Evolutionary conservation across 306 rosid species (phyloP).

Genomic region (Vigna mungo): DNA sequence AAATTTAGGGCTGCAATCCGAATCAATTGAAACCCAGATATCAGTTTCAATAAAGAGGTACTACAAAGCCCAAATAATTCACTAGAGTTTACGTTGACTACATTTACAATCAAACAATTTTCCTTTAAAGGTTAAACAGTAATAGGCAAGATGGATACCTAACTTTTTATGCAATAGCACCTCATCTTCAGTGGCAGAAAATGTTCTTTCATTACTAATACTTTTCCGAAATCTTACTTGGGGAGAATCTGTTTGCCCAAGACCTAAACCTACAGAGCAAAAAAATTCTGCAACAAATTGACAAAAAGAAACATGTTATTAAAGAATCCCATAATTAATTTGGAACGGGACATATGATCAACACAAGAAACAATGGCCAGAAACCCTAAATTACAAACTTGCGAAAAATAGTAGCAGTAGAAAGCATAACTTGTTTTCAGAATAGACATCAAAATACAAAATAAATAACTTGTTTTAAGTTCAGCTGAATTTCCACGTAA

Average conservation of each 20-base stretch:
- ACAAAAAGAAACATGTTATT: constrained; percentile 32
- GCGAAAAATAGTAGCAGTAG: constrained; percentile 16
- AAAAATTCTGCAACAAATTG: constrained; percentile 76
- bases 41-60: constrained; percentile 31
- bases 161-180: constrained; percentile 57
- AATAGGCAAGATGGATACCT: constrained; percentile 56
- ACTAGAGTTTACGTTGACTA: constrained; percentile 13
- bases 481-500: constrained; percentile 27
- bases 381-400: constrained; percentile 23
- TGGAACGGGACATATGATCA: constrained; percentile 24
- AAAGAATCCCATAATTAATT: constrained; percentile 18
- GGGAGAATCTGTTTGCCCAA: constrained; percentile 77
- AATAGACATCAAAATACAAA: neutral
- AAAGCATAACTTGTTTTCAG: constrained; percentile 23
- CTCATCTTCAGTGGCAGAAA: constrained; percentile 81
- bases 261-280: constrained; percentile 88
- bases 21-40: constrained; percentile 21
- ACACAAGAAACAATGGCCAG: constrained; percentile 2
- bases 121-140: constrained; percentile 11
- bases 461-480: constrained; percentile 5
- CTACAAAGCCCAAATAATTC: constrained; percentile 25
- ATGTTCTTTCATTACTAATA: constrained; percentile 92
- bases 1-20: constrained; percentile 22
- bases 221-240: constrained; percentile 78
- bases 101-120: constrained; percentile 14